A percentile compares a stretch with the other conserved stretches of the same genome.
These are phyloP conservation scores for Quillaja saponaria DNA, from an alignment of 306 rosid genomes.

Conservation along the genomic window DNA sequence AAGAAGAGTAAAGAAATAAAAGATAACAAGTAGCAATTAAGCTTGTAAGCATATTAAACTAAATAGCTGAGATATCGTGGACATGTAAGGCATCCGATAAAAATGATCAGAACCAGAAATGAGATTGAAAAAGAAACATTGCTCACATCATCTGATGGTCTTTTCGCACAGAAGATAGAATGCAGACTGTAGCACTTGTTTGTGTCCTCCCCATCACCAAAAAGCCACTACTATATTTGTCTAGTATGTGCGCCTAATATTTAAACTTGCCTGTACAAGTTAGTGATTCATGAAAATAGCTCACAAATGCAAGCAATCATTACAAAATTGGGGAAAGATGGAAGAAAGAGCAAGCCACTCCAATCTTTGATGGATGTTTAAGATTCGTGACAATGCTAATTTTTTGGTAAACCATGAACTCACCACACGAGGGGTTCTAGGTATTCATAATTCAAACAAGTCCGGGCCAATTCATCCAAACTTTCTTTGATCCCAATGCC, in stretches of 20 bases:
- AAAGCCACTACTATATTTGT: conserved; percentile 82
- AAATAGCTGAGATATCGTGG: conserved; percentile 5
- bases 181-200: conserved; percentile 68
- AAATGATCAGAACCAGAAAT: conserved; percentile 5
- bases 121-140: conserved; percentile 3
- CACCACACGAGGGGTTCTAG: conserved; percentile 84
- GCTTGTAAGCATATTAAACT: conserved; percentile 15
- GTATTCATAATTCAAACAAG: conserved; percentile 67
- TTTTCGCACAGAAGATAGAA: conserved; percentile 80
- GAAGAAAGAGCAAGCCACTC: conserved; percentile 12
- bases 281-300: conserved; percentile 13
- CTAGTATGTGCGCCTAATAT: conserved; percentile 83
- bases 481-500: conserved; percentile 74
- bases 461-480: conserved; percentile 74
- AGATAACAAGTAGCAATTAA: conserved; percentile 19
- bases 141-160: conserved; percentile 64
- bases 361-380: conserved; percentile 4
- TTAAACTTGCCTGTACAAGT: conserved; percentile 20
- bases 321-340: background rate
- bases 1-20: too few relatives aligned
- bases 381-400: background rate
- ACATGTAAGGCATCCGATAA: conserved; percentile 5
- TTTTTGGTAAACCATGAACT: conserved; percentile 26
- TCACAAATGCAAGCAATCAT: conserved; percentile 15
- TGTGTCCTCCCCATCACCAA: conserved; percentile 93